These are phyloP conservation scores for Abrus pulchellus DNA, from an alignment of 306 rosid species.

Conservation along the genomic window DNA sequence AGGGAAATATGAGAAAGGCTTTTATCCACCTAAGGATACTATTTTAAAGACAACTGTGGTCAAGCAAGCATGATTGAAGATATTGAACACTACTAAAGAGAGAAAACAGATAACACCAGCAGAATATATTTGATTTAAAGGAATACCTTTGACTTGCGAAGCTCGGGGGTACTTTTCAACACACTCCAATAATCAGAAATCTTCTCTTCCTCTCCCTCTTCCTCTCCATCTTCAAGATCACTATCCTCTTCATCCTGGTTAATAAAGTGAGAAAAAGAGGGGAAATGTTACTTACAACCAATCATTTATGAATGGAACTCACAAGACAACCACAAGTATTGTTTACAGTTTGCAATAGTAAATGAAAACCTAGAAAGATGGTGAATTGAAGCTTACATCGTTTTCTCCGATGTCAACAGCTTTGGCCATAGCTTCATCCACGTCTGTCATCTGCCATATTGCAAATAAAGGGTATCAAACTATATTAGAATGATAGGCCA, in stretches of 20 bases:
- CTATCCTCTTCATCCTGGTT: conserved; percentile 85
- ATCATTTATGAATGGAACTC: conserved; percentile 27
- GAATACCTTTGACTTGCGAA: conserved; percentile 81
- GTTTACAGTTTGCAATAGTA: not conserved
- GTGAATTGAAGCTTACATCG: conserved; percentile 69
- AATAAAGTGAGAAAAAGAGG: conserved; percentile 31
- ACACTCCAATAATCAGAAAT: conserved; percentile 90
- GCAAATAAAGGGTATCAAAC: conserved; percentile 43
- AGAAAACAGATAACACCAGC: conserved; percentile 6
- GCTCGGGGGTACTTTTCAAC: conserved; percentile 80
- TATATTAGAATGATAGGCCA: conserved; percentile 26
- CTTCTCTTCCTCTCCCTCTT: conserved; percentile 66
- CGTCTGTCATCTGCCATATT: conserved; percentile 69
- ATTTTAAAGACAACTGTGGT: not conserved
- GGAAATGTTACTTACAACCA: conserved; percentile 44
- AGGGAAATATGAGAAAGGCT: conserved; percentile 7
- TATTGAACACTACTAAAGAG: not conserved
- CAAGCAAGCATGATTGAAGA: not conserved
- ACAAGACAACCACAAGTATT: not conserved
- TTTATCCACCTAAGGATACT: conserved; percentile 36
- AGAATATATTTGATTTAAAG: conserved; percentile 34
- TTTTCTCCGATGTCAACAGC: conserved; percentile 97
- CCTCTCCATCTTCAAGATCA: conserved; percentile 68
- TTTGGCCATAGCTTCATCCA: conserved; percentile 94
- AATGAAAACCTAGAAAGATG: conserved; percentile 22